These are phyloP conservation scores for Phytophthora sp. DNA, from an alignment of 352 stramenopile genomes.

Conservation along the genomic window DNA sequence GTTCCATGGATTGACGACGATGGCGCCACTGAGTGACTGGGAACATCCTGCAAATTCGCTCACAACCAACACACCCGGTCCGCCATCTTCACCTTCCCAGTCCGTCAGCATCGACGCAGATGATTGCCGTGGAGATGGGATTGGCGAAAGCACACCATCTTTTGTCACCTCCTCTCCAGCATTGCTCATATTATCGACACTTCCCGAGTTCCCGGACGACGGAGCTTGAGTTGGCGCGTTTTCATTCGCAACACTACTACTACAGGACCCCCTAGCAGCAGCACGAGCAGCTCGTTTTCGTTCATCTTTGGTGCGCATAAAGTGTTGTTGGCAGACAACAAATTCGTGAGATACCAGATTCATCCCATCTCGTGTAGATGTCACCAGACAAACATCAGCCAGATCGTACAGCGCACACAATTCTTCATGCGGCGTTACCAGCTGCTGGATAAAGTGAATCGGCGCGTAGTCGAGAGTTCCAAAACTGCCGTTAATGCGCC, in stretches of 20 bases:
- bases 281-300: slow-evolving; percentile 55
- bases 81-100: slow-evolving; percentile 81
- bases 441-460: slow-evolving; percentile 93
- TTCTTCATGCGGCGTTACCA: slow-evolving; percentile 79
- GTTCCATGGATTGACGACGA: slow-evolving; percentile 90
- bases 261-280: slow-evolving; percentile 16
- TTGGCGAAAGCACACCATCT: slow-evolving; percentile 29
- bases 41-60: slow-evolving; percentile 91
- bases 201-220: not conserved
- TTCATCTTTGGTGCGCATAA: slow-evolving; percentile 80
- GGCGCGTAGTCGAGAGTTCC: slow-evolving; percentile 87
- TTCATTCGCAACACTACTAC: slow-evolving; percentile 3
- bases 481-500: slow-evolving; percentile 90
- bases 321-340: slow-evolving; percentile 87
- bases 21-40: slow-evolving; percentile 85
- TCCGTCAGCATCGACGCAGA: slow-evolving; percentile 60
- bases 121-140: slow-evolving; percentile 35
- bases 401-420: slow-evolving; percentile 90
- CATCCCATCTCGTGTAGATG: slow-evolving; percentile 89
- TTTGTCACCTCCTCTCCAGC: slow-evolving; percentile 3
- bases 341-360: slow-evolving; percentile 92
- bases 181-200: not conserved
- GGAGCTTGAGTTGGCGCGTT: not conserved
- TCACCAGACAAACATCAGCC: slow-evolving; percentile 90
- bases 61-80: slow-evolving; percentile 85